Evolutionary conservation across 345 rosid species (phyloP).

Genomic region (Raphanus sativus): DNA sequence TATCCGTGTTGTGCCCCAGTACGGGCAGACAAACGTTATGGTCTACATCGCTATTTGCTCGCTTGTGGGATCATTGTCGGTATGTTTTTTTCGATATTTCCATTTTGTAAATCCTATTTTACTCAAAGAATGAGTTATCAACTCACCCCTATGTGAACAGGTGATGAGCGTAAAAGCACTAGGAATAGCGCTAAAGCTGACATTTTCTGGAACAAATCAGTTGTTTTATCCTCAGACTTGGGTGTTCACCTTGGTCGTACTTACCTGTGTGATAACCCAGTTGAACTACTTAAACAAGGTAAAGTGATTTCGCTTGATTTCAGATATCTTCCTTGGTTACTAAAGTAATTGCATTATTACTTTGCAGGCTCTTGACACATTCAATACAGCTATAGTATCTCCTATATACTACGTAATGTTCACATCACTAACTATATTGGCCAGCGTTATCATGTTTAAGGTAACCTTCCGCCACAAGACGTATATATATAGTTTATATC

Average conservation of each 20-base stretch:
- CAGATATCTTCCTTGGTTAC: background rate
- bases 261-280: constrained; percentile 66
- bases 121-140: too few species aligned
- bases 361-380: constrained; percentile 92
- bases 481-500: too few species aligned
- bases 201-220: constrained; percentile 72
- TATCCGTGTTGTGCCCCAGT: constrained; percentile 67
- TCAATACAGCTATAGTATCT: constrained; percentile 87
- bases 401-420: constrained; percentile 93
- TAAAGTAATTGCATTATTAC: constrained; percentile 18
- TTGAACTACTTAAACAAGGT: constrained; percentile 81
- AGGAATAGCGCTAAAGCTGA: constrained; percentile 72
- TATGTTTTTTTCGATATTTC: too few species aligned
- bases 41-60: constrained; percentile 93
- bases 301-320: background rate
- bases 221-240: constrained; percentile 70
- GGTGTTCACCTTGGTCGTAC: constrained; percentile 61
- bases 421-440: constrained; percentile 80
- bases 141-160: too few species aligned
- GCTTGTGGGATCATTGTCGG: constrained; percentile 95
- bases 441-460: constrained; percentile 95
- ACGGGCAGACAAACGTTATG: constrained; percentile 97
- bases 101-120: too few species aligned
- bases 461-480: constrained; percentile 38
- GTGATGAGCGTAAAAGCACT: constrained; percentile 85